Conservation (phyloP, 2,329 filamentous ascomycete genomes). For the Aphanoascus verrucosus region DNA sequence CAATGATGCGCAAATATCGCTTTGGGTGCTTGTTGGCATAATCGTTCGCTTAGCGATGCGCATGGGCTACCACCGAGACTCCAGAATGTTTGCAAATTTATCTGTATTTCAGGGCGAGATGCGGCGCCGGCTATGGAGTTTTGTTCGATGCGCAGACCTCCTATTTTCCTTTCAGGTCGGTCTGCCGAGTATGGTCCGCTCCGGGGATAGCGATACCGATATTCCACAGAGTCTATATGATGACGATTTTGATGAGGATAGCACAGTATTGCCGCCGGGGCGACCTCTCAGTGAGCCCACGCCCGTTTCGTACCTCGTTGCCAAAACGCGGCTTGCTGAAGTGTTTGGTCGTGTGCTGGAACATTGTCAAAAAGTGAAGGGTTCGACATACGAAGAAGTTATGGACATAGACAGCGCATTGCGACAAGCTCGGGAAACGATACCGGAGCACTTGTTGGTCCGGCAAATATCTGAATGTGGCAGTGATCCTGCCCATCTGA, state of each 20-base stretch:
- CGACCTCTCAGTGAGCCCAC: constrained; percentile 52
- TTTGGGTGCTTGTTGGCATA: constrained; percentile 50
- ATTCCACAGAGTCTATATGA: constrained; percentile 54
- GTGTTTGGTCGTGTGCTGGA: constrained; percentile 39
- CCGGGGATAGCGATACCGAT: constrained; percentile 52
- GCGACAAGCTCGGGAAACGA: constrained; percentile 48
- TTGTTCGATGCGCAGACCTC: constrained; percentile 49
- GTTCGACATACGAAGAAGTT: constrained; percentile 48
- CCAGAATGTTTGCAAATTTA: constrained; percentile 49
- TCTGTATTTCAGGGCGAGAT: constrained; percentile 52
- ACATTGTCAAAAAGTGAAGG: constrained; percentile 31
- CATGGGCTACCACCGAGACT: constrained; percentile 55
- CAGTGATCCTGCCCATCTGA: constrained; percentile 54
- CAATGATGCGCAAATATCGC: constrained; percentile 49
- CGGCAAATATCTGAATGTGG: constrained; percentile 62
- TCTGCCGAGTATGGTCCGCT: constrained; percentile 54
- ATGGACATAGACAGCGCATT: constrained; percentile 51
- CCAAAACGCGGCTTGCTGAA: constrained; percentile 34
- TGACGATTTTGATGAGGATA: constrained; percentile 52
- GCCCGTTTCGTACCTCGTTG: constrained; percentile 40
- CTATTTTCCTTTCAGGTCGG: constrained; percentile 58
- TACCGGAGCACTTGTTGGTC: constrained; percentile 71
- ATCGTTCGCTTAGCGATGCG: constrained; percentile 54
- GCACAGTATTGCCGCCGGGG: constrained; percentile 44
- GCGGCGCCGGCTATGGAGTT: constrained; percentile 40